Conservation (phyloP, 2,329 filamentous ascomycete genomes). For the Dothidotthia symphoricarpi region DNA sequence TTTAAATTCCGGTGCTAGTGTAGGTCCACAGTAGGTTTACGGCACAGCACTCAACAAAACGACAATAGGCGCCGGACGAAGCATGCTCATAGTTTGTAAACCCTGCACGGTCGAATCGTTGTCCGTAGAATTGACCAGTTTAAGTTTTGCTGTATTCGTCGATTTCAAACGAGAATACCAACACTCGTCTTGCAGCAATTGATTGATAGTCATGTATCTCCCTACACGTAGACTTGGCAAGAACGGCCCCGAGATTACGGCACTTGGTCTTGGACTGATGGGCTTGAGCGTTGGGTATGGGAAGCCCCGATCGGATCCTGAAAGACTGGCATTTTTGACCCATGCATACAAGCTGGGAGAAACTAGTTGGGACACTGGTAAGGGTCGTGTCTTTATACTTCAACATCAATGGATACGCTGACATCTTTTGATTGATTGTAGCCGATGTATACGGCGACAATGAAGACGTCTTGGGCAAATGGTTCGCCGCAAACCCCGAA, state of each 20-base stretch:
- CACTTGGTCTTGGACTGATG: slow-evolving; percentile 57
- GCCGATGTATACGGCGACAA: slow-evolving; percentile 27
- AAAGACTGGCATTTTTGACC: slow-evolving; percentile 54
- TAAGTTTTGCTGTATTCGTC: too few relatives aligned
- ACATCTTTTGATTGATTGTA: background rate
- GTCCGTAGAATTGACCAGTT: too few relatives aligned
- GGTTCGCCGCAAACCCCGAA: slow-evolving; percentile 40
- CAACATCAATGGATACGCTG: background rate
- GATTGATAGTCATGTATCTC: slow-evolving; percentile 36
- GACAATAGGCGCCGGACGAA: too few relatives aligned
- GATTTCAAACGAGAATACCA: too few relatives aligned
- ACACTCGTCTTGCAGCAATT: too few relatives aligned
- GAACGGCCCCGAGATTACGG: slow-evolving; percentile 52
- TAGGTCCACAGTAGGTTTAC: too few relatives aligned
- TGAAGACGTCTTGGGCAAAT: slow-evolving; percentile 37
- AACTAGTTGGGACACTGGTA: slow-evolving; percentile 32
- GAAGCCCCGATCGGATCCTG: slow-evolving; percentile 47
- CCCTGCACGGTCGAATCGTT: too few relatives aligned
- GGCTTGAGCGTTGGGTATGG: slow-evolving; percentile 51
- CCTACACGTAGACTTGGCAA: slow-evolving; percentile 52
- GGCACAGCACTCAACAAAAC: too few relatives aligned
- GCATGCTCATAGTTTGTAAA: too few relatives aligned
- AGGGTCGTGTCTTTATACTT: slow-evolving; percentile 2
- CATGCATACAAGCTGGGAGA: slow-evolving; percentile 52
- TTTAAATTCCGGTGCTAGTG: too few relatives aligned